Base-by-base conservation (phyloP, 108 stramenopile genomes). In the Skeletonema grethae region DNA sequence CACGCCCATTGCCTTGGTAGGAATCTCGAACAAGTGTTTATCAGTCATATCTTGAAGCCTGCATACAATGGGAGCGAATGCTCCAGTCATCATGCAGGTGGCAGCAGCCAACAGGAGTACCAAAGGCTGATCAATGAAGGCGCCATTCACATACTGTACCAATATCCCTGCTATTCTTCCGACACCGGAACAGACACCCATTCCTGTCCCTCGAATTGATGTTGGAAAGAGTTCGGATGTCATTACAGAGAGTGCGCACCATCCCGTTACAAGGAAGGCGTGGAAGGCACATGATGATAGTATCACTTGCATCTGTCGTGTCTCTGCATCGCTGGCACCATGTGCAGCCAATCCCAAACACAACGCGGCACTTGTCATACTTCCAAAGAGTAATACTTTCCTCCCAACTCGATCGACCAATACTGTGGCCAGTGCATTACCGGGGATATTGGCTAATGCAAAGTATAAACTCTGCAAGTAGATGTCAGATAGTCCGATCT, bases 391-490 rank as follows among this genome's bases (percentile, higher is more conserved):
- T 16, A 65, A 29, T 10, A 15, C 28, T 57, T 65, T 65, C 64
- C 64, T 56, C 43, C 64, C 64, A n/a, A 65, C 50, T 22, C 64
- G 25, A 25, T 65, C 64, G 53, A 65, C 57, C 22, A 39, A 25
- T 15, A 65, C 5, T 56, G 56, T 24, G n/a, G 56, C 57, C 12
- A 57, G 7, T 15, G 24, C 56, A 65, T 65, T 65, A 9, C 64
- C 64, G 15, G 64, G 64, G 7, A 65, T 15, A 53, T 65, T 65
- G 13, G 64, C 46, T 3, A 65, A 25, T 29, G 64, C 64, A 65
- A 65, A 65, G 56, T 56, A 56, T 25, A 65, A 57, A 58, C 56
- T 58, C 22, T 65, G 64, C 22, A 65, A 46, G 56, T 65, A 65
- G 5, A 65, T 57, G 9, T 65, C 57, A 15, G 55, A 28, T 13